A percentile compares a stretch with the other conserved stretches of the same genome.
phyloP scores from a whole-genome alignment of 225 moss, liverwort and hornwort species.

The Takakia lepidozioides region DNA sequence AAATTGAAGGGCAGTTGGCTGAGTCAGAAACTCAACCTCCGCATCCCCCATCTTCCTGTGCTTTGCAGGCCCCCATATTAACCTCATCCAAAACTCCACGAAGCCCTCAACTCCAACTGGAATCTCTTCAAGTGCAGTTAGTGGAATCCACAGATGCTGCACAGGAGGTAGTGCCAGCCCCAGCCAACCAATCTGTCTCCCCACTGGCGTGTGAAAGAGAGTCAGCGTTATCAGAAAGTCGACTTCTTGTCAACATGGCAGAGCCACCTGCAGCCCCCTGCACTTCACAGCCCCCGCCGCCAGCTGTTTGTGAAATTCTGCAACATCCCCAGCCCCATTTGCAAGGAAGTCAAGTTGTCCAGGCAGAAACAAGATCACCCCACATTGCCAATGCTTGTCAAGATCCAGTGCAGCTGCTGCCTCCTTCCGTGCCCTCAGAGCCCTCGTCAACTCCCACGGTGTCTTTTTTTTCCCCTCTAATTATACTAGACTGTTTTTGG shows the following conservation, averaged over 20 bases:
- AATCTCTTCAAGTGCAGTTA: slow-evolving; percentile 2
- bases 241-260: slow-evolving; percentile 1
- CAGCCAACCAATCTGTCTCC: not conserved
- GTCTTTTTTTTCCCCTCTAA: no score
- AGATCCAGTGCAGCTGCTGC: no score
- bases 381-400: no score
- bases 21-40: slow-evolving; percentile 33
- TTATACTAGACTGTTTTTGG: no score
- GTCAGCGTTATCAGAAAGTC: no score
- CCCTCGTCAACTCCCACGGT: no score
- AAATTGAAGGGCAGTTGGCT: slow-evolving; percentile 28
- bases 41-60: slow-evolving; percentile 8
- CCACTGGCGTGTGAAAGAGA: not conserved
- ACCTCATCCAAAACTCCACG: slow-evolving; percentile 23
- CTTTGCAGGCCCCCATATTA: no score
- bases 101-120: slow-evolving; percentile 7
- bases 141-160: slow-evolving; percentile 1
- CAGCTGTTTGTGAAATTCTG: slow-evolving; percentile 7
- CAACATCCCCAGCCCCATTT: slow-evolving; percentile 7
- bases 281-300: slow-evolving; percentile 3
- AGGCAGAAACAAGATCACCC: no score
- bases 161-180: slow-evolving; percentile 4
- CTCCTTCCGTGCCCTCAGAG: no score
- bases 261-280: slow-evolving; percentile 5
- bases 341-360: no score